phyloP scores from a whole-genome alignment of 805 yeast genomes.

The Starmerella vitae region DNA sequence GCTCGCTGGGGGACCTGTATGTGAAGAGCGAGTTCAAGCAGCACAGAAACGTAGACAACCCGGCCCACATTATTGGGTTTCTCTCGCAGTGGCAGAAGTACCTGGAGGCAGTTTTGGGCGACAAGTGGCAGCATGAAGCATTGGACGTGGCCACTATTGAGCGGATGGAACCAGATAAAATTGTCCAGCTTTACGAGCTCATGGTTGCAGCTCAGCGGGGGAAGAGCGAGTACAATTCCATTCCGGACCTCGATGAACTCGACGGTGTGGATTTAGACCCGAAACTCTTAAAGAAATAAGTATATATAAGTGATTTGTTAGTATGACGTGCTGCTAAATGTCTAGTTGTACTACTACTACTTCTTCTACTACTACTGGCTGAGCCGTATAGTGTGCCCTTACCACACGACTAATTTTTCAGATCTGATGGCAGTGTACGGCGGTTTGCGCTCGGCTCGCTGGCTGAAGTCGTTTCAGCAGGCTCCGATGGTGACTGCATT shows the following conservation, averaged over 20 bases:
- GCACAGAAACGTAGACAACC: slow-evolving; percentile 71
- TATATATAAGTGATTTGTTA: neutral
- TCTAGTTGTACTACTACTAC: too few species aligned
- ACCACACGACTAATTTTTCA: slow-evolving; percentile 4
- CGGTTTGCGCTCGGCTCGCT: slow-evolving; percentile 41
- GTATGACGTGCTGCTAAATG: neutral
- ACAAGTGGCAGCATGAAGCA: slow-evolving; percentile 49
- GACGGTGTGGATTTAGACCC: slow-evolving; percentile 1
- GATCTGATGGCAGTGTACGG: slow-evolving; percentile 18
- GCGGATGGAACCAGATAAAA: slow-evolving; percentile 82
- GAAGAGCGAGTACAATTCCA: slow-evolving; percentile 28
- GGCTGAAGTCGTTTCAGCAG: slow-evolving; percentile 46
- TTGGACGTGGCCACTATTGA: slow-evolving; percentile 54
- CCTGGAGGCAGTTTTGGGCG: slow-evolving; percentile 31
- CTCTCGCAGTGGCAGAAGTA: slow-evolving; percentile 78
- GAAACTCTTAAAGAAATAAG: neutral
- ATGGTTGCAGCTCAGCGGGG: slow-evolving; percentile 33
- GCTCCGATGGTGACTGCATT: slow-evolving; percentile 78
- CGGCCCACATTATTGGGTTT: slow-evolving; percentile 87
- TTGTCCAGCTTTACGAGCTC: slow-evolving; percentile 47
- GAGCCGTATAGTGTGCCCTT: neutral
- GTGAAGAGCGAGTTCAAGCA: slow-evolving; percentile 81
- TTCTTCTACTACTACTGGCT: too few species aligned
- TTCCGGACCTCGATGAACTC: slow-evolving; percentile 13
- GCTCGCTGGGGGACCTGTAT: slow-evolving; percentile 77